These are phyloP conservation scores for Bolboschoenoplectus hybrid DNA, from an alignment of 202 grass and related monocot species.

Conservation along the genomic window DNA sequence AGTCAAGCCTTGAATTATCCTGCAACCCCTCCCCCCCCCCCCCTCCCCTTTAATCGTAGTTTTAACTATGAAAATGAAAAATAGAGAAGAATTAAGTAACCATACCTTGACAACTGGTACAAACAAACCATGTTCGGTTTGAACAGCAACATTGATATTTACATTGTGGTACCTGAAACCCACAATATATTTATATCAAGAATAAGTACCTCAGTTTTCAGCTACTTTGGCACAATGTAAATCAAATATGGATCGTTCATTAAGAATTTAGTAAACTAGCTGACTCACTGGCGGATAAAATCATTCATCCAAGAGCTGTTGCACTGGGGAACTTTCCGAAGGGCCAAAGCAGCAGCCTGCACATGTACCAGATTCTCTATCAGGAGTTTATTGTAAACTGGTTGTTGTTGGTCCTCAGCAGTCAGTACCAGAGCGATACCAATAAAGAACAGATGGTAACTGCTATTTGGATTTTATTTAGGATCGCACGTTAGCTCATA, in stretches of 20 bases:
- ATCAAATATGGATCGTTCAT: neutral
- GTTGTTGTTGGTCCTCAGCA: neutral
- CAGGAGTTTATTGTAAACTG: slow-evolving; percentile 1
- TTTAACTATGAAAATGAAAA: slow-evolving; percentile 38
- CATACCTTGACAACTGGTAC: slow-evolving; percentile 84
- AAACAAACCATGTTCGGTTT: slow-evolving; percentile 94
- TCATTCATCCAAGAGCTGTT: slow-evolving; percentile 97
- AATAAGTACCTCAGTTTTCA: slow-evolving; percentile 17
- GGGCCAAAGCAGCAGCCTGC: slow-evolving; percentile 94
- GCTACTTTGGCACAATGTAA: neutral
- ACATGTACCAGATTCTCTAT: neutral
- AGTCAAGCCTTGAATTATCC: neutral
- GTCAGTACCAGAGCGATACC: neutral
- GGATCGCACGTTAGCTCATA: neutral
- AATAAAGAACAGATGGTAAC: slow-evolving; percentile 1
- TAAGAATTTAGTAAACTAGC: slow-evolving; percentile 21
- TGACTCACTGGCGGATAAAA: slow-evolving; percentile 91
- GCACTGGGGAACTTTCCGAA: slow-evolving; percentile 88
- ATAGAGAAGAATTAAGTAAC: neutral
- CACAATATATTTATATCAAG: slow-evolving; percentile 17
- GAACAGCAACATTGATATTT: slow-evolving; percentile 94
- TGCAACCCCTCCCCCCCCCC: neutral
- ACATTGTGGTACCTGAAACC: slow-evolving; percentile 77
- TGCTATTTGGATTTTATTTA: neutral
- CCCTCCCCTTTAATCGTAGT: neutral